Percentiles rank a stretch among this genome's conserved stretches.
Evolutionary conservation across 2,329 filamentous ascomycete species (phyloP).

Genomic region (Rugonectria rugulosa): DNA sequence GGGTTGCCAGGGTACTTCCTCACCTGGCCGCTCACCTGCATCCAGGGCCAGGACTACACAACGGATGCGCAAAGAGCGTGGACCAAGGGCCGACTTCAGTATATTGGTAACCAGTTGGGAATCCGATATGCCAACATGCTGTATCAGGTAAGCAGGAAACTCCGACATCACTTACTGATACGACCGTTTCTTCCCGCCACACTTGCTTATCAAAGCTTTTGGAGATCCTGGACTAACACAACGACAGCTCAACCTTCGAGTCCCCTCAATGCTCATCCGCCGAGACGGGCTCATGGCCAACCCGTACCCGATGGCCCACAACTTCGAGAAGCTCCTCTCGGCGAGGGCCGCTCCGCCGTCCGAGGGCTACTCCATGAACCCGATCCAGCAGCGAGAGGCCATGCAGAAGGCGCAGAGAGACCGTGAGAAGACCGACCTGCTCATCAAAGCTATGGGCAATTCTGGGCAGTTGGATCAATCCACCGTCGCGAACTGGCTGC

Average conservation of each 20-base stretch:
- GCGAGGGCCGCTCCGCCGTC: conserved; percentile 46
- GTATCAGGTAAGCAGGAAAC: conserved; percentile 54
- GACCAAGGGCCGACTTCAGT: conserved; percentile 60
- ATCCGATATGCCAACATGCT: conserved; percentile 66
- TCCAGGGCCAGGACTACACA: conserved; percentile 64
- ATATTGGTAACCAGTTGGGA: conserved; percentile 63
- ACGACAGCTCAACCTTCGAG: conserved; percentile 61
- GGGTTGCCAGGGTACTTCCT: conserved; percentile 66
- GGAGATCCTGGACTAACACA: conserved; percentile 14
- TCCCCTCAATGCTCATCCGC: conserved; percentile 69
- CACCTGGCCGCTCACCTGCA: conserved; percentile 64
- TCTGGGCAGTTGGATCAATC: conserved; percentile 47
- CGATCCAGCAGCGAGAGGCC: conserved; percentile 57
- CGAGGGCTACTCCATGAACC: conserved; percentile 49
- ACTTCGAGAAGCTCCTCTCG: conserved; percentile 56
- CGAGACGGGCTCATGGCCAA: conserved; percentile 58
- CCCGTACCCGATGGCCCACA: conserved; percentile 50
- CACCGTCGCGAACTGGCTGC: conserved; percentile 49
- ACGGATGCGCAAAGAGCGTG: conserved; percentile 66
- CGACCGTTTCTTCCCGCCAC: neutral
- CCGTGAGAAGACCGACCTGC: conserved; percentile 50
- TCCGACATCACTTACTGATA: neutral
- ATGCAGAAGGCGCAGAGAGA: conserved; percentile 56
- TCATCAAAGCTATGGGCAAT: conserved; percentile 49
- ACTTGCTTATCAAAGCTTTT: conserved; percentile 7